These are phyloP conservation scores for Globisporangium viniferum DNA, from an alignment of 352 stramenopile genomes.

Conservation along the genomic window DNA sequence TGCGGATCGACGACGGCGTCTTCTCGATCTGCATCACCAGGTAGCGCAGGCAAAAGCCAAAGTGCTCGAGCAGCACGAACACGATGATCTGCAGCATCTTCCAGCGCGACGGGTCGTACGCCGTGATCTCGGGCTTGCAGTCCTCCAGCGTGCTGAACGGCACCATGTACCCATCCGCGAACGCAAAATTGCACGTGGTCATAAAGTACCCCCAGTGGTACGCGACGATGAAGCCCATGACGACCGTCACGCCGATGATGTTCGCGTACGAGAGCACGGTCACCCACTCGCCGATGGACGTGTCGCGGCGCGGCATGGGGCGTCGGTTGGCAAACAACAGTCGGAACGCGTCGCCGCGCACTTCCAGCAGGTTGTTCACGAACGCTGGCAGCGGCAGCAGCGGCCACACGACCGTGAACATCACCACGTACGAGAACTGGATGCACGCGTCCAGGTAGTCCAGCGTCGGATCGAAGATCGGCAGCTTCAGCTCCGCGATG, in stretches of 20 bases:
- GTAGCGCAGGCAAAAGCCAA: slow-evolving; percentile 81
- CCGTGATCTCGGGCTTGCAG: slow-evolving; percentile 17
- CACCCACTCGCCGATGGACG: slow-evolving; percentile 79
- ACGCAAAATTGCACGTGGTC: slow-evolving; percentile 73
- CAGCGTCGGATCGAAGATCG: slow-evolving; percentile 78
- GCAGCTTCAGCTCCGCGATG: slow-evolving; percentile 77
- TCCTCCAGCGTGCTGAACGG: slow-evolving; percentile 60
- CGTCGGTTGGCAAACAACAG: slow-evolving; percentile 76
- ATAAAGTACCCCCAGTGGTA: slow-evolving; percentile 84
- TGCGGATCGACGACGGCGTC: slow-evolving; percentile 67
- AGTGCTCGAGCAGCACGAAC: slow-evolving; percentile 80
- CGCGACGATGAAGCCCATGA: slow-evolving; percentile 76
- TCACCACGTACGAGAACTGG: slow-evolving; percentile 89
- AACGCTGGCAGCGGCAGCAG: slow-evolving; percentile 84
- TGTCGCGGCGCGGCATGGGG: slow-evolving; percentile 80
- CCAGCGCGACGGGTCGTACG: slow-evolving; percentile 38
- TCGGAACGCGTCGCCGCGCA: slow-evolving; percentile 80
- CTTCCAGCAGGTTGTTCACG: slow-evolving; percentile 85
- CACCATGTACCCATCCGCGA: slow-evolving; percentile 67
- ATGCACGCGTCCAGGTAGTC: slow-evolving; percentile 88
- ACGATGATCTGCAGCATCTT: slow-evolving; percentile 80
- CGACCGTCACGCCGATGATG: slow-evolving; percentile 81
- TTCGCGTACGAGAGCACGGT: slow-evolving; percentile 85
- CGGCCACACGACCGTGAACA: slow-evolving; percentile 90
- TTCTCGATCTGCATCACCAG: slow-evolving; percentile 81